Conservation (phyloP, 2,329 filamentous ascomycete species). For the Gremmenia infestans region DNA sequence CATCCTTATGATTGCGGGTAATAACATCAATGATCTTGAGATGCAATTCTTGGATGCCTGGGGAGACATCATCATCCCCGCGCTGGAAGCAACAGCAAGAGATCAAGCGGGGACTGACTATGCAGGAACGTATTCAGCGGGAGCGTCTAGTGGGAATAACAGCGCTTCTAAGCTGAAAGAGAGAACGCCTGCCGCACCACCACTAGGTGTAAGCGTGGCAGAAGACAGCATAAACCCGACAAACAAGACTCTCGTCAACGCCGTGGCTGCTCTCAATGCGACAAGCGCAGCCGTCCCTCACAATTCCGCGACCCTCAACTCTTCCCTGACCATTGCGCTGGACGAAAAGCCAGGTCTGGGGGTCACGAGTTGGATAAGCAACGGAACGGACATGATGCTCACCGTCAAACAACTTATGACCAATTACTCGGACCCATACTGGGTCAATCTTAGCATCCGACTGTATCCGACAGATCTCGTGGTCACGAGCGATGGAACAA, state of each 20-base stretch:
- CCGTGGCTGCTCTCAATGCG: neutral
- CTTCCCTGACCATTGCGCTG: neutral
- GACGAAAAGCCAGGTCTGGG: conserved; percentile 2
- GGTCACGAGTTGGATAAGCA: conserved; percentile 10
- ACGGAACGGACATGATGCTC: conserved; percentile 11
- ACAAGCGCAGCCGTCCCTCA: neutral
- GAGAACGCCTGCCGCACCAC: no score
- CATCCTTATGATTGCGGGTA: neutral
- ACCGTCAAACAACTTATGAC: neutral
- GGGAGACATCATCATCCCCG: neutral
- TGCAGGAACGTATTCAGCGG: neutral
- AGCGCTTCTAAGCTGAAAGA: neutral
- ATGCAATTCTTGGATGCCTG: neutral
- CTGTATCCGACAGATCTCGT: conserved; percentile 9
- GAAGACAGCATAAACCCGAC: no score
- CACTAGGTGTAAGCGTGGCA: no score
- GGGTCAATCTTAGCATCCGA: neutral
- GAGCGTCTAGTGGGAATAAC: neutral
- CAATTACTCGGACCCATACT: neutral
- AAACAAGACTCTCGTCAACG: neutral
- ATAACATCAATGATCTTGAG: neutral
- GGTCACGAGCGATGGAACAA: conserved; percentile 1
- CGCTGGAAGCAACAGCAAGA: neutral
- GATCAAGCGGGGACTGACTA: neutral
- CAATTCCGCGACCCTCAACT: neutral